Percentiles rank a stretch among this genome's conserved stretches.
phyloP scores from a whole-genome alignment of 169 alveolate species.

The Plasmodium yoelii region DNA sequence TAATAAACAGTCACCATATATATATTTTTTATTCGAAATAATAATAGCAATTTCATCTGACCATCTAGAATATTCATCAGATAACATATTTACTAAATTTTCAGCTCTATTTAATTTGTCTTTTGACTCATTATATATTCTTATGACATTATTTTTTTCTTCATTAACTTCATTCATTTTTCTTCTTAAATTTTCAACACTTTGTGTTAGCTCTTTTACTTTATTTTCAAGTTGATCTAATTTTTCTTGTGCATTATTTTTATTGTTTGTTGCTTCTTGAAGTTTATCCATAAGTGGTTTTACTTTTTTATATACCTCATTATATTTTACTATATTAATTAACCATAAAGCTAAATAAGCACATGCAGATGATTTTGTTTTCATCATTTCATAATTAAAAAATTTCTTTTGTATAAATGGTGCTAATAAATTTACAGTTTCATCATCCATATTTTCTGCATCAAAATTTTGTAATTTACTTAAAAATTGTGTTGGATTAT shows the following conservation, averaged over 20 bases:
- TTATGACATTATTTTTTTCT: slow-evolving; percentile 89
- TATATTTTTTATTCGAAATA: slow-evolving; percentile 89
- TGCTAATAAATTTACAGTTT: slow-evolving; percentile 90
- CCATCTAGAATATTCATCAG: slow-evolving; percentile 97
- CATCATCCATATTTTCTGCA: slow-evolving; percentile 94
- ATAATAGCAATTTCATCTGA: slow-evolving; percentile 92
- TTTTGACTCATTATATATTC: slow-evolving; percentile 92
- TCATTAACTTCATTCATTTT: slow-evolving; percentile 93
- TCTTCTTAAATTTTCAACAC: slow-evolving; percentile 87
- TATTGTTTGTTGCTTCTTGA: slow-evolving; percentile 92
- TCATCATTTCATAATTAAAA: slow-evolving; percentile 94
- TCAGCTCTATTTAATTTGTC: slow-evolving; percentile 94
- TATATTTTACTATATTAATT: slow-evolving; percentile 93
- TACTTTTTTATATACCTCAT: slow-evolving; percentile 94
- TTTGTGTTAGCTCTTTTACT: slow-evolving; percentile 90
- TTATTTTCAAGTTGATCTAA: slow-evolving; percentile 92
- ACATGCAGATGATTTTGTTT: slow-evolving; percentile 94
- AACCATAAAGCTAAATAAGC: slow-evolving; percentile 96
- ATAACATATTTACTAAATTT: slow-evolving; percentile 94
- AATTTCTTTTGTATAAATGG: slow-evolving; percentile 92
- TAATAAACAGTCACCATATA: slow-evolving; percentile 95
- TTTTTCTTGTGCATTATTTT: slow-evolving; percentile 93
- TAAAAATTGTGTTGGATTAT: slow-evolving; percentile 92
- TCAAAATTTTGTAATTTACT: slow-evolving; percentile 92
- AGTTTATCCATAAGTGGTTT: slow-evolving; percentile 94